phyloP scores from a whole-genome alignment of 108 stramenopile species.

The Skeletonema menzelii region DNA sequence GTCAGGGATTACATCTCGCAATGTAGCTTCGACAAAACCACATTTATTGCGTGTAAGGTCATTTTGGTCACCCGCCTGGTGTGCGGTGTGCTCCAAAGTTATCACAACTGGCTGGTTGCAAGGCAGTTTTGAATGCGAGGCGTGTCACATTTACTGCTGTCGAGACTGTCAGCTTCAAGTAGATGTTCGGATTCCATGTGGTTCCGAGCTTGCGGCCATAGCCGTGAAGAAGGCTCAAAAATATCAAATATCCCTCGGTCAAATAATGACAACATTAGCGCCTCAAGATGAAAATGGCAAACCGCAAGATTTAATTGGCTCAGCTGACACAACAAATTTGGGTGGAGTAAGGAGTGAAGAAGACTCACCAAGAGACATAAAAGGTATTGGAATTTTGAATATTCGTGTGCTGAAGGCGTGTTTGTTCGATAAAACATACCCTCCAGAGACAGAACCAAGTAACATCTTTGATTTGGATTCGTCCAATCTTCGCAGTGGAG shows the following conservation, averaged over 20 bases:
- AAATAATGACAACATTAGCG: slow-evolving; percentile 40
- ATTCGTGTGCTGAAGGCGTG: slow-evolving; percentile 60
- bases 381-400: slow-evolving; percentile 62
- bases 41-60: slow-evolving; percentile 65
- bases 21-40: slow-evolving; percentile 31
- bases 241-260: slow-evolving; percentile 63
- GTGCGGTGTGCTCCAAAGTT: slow-evolving; percentile 52
- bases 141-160: slow-evolving; percentile 73
- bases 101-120: slow-evolving; percentile 54
- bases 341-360: background rate
- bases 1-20: slow-evolving; percentile 27
- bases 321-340: background rate
- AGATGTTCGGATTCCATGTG: slow-evolving; percentile 74
- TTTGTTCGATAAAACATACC: slow-evolving; percentile 56
- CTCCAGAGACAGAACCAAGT: slow-evolving; percentile 58
- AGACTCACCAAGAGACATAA: slow-evolving; percentile 13
- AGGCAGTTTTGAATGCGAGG: slow-evolving; percentile 73
- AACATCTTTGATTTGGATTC: slow-evolving; percentile 32
- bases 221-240: slow-evolving; percentile 59
- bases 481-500: slow-evolving; percentile 53
- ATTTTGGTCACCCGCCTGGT: slow-evolving; percentile 65
- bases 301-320: background rate
- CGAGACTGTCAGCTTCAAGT: slow-evolving; percentile 80
- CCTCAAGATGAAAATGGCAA: slow-evolving; percentile 14
- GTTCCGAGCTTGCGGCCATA: slow-evolving; percentile 55